Percentiles rank a stretch among this genome's conserved stretches.
Evolutionary conservation across 2,329 filamentous ascomycete species (phyloP).

Genomic region (Exophiala phaeomuriformis): DNA sequence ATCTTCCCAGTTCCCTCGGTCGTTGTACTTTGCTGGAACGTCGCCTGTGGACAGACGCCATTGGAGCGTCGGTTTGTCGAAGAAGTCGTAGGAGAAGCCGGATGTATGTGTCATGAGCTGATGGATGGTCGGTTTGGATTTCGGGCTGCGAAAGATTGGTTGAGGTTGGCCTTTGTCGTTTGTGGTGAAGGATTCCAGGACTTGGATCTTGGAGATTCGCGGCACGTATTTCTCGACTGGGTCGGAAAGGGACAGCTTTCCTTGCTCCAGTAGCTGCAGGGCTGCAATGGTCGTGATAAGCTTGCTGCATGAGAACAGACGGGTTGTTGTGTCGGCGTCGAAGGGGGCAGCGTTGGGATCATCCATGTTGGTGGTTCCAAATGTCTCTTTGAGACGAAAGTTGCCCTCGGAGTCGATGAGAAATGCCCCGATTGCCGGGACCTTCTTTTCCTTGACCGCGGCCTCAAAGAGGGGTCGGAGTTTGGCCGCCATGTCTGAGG

Average conservation of each 20-base stretch:
- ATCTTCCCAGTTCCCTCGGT: slow-evolving; percentile 1
- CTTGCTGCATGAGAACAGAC: slow-evolving; percentile 23
- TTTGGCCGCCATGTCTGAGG: slow-evolving; percentile 12
- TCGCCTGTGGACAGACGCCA: slow-evolving; percentile 11
- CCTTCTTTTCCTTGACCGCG: slow-evolving; percentile 21
- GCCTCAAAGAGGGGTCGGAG: slow-evolving; percentile 19
- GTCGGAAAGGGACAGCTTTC: slow-evolving; percentile 22
- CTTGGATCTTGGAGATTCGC: slow-evolving; percentile 16
- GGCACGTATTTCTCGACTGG: slow-evolving; percentile 23
- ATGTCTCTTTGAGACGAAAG: slow-evolving; percentile 16
- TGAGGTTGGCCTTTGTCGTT: slow-evolving; percentile 5
- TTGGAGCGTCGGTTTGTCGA: slow-evolving; percentile 12
- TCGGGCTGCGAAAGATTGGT: slow-evolving; percentile 9
- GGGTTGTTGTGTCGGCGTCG: slow-evolving; percentile 15
- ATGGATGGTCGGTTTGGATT: slow-evolving; percentile 17
- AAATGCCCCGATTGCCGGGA: slow-evolving; percentile 18
- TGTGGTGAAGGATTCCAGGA: slow-evolving; percentile 10
- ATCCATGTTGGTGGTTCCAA: slow-evolving; percentile 15
- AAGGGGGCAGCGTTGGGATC: slow-evolving; percentile 12
- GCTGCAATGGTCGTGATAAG: slow-evolving; percentile 20
- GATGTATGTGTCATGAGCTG: slow-evolving; percentile 23
- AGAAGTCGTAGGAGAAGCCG: slow-evolving; percentile 24
- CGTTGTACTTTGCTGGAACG: slow-evolving; percentile 6
- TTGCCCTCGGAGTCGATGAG: slow-evolving; percentile 19
- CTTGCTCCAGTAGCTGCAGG: slow-evolving; percentile 23